Conservation (phyloP, 371 early-diverging fungal species). For the Gilbertella persicaria region DNA sequence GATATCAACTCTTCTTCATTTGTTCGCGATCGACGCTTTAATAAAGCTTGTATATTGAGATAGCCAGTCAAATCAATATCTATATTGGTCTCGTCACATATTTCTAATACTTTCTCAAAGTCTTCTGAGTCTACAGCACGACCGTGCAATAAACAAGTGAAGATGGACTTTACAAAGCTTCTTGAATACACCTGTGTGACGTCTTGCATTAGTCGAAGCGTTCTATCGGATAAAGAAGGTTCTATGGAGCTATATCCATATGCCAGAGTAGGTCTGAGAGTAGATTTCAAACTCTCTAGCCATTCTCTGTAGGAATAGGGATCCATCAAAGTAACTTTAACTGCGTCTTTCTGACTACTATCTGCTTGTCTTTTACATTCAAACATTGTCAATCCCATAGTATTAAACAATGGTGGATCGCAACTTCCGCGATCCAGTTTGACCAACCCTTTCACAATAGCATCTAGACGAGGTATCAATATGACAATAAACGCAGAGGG, state of each 20-base stretch:
- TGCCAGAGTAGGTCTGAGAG: conserved; percentile 24
- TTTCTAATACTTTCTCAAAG: conserved; percentile 62
- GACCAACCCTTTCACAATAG: conserved; percentile 41
- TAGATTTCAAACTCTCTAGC: conserved; percentile 22
- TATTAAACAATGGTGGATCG: conserved; percentile 6
- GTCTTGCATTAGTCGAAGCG: conserved; percentile 38
- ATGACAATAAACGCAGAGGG: conserved; percentile 60
- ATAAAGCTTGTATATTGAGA: conserved; percentile 67
- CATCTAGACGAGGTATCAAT: conserved; percentile 58
- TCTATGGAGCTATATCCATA: conserved; percentile 8
- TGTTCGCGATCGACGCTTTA: conserved; percentile 24
- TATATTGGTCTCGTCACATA: conserved; percentile 65
- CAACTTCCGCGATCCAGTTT: conserved; percentile 4
- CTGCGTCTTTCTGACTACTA: background rate
- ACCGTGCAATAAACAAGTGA: conserved; percentile 65
- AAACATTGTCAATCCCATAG: conserved; percentile 44
- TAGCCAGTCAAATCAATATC: conserved; percentile 77
- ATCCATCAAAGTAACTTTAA: conserved; percentile 10
- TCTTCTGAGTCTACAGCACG: conserved; percentile 58
- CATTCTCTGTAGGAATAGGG: conserved; percentile 15
- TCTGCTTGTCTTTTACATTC: conserved; percentile 52
- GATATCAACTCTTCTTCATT: conserved; percentile 48
- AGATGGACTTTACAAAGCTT: conserved; percentile 67
- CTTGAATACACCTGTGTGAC: conserved; percentile 50
- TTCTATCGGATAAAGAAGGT: conserved; percentile 22